phyloP scores from a whole-genome alignment of 805 yeast species.

The Lipomyces sp. region DNA sequence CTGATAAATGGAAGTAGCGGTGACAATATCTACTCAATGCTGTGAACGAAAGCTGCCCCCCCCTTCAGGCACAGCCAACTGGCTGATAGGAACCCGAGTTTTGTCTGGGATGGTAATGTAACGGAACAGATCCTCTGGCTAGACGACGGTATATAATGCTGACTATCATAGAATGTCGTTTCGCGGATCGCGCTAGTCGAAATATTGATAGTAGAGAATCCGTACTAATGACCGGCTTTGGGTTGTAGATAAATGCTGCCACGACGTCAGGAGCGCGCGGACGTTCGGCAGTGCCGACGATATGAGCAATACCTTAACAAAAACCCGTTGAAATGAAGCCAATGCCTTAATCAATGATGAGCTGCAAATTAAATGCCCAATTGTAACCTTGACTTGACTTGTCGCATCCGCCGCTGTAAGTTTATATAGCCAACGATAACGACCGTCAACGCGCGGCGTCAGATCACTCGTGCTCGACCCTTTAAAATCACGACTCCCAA shows the following conservation, averaged over 20 bases:
- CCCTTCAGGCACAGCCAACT: neutral
- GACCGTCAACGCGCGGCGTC: too few relatives aligned
- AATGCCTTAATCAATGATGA: neutral
- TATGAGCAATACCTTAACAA: neutral
- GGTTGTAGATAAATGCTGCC: neutral
- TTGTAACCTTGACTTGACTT: neutral
- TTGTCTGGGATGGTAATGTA: neutral
- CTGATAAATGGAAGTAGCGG: neutral
- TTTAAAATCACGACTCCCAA: too few relatives aligned
- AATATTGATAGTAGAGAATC: neutral
- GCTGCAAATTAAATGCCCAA: neutral
- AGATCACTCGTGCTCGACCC: too few relatives aligned
- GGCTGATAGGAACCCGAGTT: neutral
- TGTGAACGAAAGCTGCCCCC: neutral
- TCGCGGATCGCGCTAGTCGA: neutral
- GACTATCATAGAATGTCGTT: neutral
- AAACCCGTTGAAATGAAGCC: neutral
- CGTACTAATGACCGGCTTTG: neutral
- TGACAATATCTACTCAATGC: neutral
- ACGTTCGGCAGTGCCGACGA: neutral
- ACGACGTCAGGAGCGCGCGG: neutral
- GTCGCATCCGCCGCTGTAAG: neutral
- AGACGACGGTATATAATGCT: neutral
- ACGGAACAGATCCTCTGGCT: neutral
- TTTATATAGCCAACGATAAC: neutral